Evolutionary conservation across 441 rosid species (phyloP).

Genomic region (Aleurites moluccanus): DNA sequence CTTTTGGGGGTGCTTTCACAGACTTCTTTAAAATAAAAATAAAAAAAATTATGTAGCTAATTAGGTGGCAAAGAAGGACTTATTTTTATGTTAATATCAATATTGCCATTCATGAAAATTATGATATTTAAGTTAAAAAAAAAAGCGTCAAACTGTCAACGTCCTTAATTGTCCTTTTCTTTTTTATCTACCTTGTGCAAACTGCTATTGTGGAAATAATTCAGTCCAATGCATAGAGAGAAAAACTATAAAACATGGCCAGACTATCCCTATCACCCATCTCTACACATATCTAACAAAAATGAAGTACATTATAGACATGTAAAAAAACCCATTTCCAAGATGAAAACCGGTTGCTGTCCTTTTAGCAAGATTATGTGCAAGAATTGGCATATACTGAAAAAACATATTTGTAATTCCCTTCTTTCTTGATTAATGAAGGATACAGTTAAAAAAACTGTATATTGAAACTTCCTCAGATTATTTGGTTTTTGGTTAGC

Average conservation of each 20-base stretch:
- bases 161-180: neutral
- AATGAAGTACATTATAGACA: neutral
- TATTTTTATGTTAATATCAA: constrained; percentile 15
- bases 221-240: neutral
- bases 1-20: constrained; percentile 14
- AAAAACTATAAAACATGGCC: too few species aligned
- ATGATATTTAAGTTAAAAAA: neutral
- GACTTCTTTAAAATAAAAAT: too few species aligned
- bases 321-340: neutral
- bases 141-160: neutral
- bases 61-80: constrained; percentile 11
- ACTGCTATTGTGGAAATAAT: constrained; percentile 5
- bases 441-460: too few species aligned
- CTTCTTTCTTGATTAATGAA: too few species aligned
- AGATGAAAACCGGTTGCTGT: neutral
- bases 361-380: neutral
- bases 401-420: too few species aligned
- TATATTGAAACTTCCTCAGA: too few species aligned
- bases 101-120: constrained; percentile 25
- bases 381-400: neutral
- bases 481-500: too few species aligned
- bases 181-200: neutral
- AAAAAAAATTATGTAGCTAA: too few species aligned
- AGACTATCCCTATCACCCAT: neutral
- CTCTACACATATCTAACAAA: neutral